phyloP scores from a whole-genome alignment of 108 stramenopile species.

The Epithemia pelagica region DNA sequence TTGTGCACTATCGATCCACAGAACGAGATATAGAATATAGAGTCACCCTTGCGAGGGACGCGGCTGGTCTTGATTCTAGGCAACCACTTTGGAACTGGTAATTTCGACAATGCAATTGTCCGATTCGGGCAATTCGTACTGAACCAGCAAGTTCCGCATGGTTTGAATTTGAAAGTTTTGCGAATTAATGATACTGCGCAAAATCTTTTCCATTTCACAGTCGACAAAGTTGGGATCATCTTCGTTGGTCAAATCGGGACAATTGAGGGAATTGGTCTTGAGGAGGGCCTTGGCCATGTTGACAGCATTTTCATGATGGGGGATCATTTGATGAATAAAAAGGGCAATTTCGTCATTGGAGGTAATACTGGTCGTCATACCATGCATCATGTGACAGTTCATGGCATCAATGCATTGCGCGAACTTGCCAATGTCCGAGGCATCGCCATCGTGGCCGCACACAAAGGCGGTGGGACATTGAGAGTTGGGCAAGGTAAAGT shows the following conservation, averaged over 20 bases:
- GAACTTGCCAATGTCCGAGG: slow-evolving; percentile 11
- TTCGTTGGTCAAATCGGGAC: slow-evolving; percentile 41
- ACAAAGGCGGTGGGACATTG: slow-evolving; percentile 48
- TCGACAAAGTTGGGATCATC: slow-evolving; percentile 26
- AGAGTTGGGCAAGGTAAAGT: slow-evolving; percentile 42
- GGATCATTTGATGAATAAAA: slow-evolving; percentile 89
- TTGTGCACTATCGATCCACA: no score
- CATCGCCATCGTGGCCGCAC: slow-evolving; percentile 20
- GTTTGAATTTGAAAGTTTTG: slow-evolving; percentile 81
- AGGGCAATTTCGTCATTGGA: slow-evolving; percentile 20
- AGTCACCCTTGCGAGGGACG: no score
- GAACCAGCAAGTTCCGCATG: slow-evolving; percentile 55
- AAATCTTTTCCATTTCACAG: slow-evolving; percentile 43
- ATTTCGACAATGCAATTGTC: slow-evolving; percentile 43
- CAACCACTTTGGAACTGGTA: no score
- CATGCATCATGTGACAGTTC: slow-evolving; percentile 63
- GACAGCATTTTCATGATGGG: slow-evolving; percentile 81
- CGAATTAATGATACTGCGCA: slow-evolving; percentile 54
- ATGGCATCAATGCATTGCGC: slow-evolving; percentile 51
- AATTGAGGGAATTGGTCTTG: slow-evolving; percentile 30
- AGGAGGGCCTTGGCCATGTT: slow-evolving; percentile 87
- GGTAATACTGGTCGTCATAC: slow-evolving; percentile 20
- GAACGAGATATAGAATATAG: no score
- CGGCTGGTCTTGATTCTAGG: no score
- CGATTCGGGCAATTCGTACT: slow-evolving; percentile 20